Evolutionary conservation across 2,329 filamentous ascomycete species (phyloP).

Genomic region (Apiospora saccharicola): DNA sequence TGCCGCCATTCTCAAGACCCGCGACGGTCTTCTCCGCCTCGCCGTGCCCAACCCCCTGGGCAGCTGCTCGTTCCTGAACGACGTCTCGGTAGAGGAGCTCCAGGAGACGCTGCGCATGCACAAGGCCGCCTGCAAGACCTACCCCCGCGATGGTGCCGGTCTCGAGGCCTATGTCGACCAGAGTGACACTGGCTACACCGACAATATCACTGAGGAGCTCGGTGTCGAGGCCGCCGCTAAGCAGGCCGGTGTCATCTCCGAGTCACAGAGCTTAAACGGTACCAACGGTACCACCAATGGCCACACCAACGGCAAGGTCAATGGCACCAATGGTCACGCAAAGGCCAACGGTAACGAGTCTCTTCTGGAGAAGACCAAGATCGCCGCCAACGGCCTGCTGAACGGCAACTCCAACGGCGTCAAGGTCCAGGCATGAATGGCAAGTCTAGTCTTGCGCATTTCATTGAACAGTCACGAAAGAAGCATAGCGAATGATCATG

Average conservation of each 20-base stretch:
- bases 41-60: constrained; percentile 75
- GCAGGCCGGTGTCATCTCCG: constrained; percentile 30
- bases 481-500: background rate
- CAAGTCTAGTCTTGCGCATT: no score
- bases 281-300: background rate
- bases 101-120: constrained; percentile 65
- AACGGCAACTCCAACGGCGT: constrained; percentile 32
- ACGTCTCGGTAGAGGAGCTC: constrained; percentile 69
- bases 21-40: constrained; percentile 72
- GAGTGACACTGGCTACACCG: constrained; percentile 68
- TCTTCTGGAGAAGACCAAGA: constrained; percentile 28
- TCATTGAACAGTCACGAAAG: no score
- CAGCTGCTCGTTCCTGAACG: constrained; percentile 72
- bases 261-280: background rate
- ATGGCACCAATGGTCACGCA: background rate
- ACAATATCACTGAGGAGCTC: constrained; percentile 52
- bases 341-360: constrained; percentile 24
- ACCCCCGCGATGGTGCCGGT: constrained; percentile 69
- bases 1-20: constrained; percentile 73
- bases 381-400: constrained; percentile 26
- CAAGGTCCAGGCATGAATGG: constrained; percentile 36
- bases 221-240: constrained; percentile 36
- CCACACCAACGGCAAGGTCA: constrained; percentile 21
- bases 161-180: constrained; percentile 74
- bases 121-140: constrained; percentile 69